Evolutionary conservation across 495 filamentous ascomycete genomes (phyloP).

Genomic region (Lepraria neglecta): DNA sequence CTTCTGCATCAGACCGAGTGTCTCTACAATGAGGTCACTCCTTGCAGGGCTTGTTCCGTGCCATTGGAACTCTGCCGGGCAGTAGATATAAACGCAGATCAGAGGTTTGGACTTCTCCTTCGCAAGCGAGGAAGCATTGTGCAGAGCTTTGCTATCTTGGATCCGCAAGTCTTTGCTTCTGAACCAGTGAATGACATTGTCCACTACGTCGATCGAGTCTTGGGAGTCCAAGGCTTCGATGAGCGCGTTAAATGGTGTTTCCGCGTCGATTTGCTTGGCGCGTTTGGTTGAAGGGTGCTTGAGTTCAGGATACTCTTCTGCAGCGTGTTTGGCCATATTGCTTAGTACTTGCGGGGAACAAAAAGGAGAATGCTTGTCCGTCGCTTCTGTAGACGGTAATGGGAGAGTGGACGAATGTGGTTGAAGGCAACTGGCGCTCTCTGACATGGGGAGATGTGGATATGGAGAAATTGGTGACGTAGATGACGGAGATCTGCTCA

Average conservation of each 20-base stretch:
- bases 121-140: slow-evolving; percentile 34
- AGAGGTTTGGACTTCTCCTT: slow-evolving; percentile 31
- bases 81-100: slow-evolving; percentile 37
- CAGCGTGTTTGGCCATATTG: slow-evolving; percentile 26
- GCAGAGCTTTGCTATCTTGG: slow-evolving; percentile 39
- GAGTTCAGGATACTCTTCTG: slow-evolving; percentile 31
- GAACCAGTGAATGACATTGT: slow-evolving; percentile 38
- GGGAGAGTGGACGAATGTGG: no score
- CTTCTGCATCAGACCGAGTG: slow-evolving; percentile 34
- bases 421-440: no score
- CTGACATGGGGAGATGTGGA: neutral
- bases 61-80: slow-evolving; percentile 37
- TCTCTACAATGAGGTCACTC: slow-evolving; percentile 39
- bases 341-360: no score
- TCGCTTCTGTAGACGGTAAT: no score
- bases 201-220: slow-evolving; percentile 24
- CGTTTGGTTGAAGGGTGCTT: slow-evolving; percentile 40
- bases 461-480: slow-evolving; percentile 1
- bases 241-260: slow-evolving; percentile 33
- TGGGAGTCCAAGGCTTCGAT: slow-evolving; percentile 28
- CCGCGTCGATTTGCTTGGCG: slow-evolving; percentile 38
- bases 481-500: slow-evolving; percentile 7
- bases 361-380: no score
- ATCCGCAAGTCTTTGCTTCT: slow-evolving; percentile 38
- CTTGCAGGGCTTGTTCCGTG: slow-evolving; percentile 39